These are phyloP conservation scores for Picocystis sp. DNA, from an alignment of 163 green algal genomes.

Conservation along the genomic window DNA sequence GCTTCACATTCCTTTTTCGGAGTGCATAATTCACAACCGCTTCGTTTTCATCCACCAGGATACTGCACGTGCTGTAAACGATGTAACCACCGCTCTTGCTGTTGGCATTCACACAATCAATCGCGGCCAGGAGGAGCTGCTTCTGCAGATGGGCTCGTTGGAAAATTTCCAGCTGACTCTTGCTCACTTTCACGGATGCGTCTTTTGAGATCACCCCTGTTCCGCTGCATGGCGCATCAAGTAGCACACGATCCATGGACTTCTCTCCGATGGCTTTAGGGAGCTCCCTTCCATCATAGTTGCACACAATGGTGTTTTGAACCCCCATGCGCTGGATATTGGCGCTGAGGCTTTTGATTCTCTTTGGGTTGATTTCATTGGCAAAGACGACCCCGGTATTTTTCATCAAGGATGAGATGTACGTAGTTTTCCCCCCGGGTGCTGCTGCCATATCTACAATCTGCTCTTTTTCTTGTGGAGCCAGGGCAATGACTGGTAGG, in stretches of 20 bases:
- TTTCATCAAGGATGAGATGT: conserved; percentile 83
- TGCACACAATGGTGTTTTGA: conserved; percentile 86
- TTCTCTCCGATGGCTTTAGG: conserved; percentile 37
- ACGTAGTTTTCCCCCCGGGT: conserved; percentile 90
- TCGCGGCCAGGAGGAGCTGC: conserved; percentile 88
- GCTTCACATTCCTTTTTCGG: conserved; percentile 52
- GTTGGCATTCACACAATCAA: conserved; percentile 81
- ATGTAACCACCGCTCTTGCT: conserved; percentile 56
- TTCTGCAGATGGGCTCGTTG: conserved; percentile 86
- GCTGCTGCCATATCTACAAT: conserved; percentile 86
- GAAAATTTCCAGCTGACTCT: conserved; percentile 82
- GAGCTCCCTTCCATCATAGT: conserved; percentile 80
- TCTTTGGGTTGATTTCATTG: conserved; percentile 86
- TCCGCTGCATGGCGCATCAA: conserved; percentile 92
- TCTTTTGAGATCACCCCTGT: conserved; percentile 94
- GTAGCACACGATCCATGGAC: conserved; percentile 74
- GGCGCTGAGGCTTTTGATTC: conserved; percentile 61
- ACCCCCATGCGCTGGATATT: conserved; percentile 94
- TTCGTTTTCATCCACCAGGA: conserved; percentile 97
- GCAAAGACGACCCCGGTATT: conserved; percentile 91
- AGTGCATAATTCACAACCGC: conserved; percentile 93
- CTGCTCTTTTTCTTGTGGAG: conserved; percentile 51
- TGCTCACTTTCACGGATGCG: conserved; percentile 79
- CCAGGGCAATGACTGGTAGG: conserved; percentile 92
- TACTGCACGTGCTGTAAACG: conserved; percentile 81